A percentile compares a stretch with the other conserved stretches of the same genome.
Evolutionary conservation across 768 basidiomycete genomes (phyloP).

Genomic region (Mycena indigotica): DNA sequence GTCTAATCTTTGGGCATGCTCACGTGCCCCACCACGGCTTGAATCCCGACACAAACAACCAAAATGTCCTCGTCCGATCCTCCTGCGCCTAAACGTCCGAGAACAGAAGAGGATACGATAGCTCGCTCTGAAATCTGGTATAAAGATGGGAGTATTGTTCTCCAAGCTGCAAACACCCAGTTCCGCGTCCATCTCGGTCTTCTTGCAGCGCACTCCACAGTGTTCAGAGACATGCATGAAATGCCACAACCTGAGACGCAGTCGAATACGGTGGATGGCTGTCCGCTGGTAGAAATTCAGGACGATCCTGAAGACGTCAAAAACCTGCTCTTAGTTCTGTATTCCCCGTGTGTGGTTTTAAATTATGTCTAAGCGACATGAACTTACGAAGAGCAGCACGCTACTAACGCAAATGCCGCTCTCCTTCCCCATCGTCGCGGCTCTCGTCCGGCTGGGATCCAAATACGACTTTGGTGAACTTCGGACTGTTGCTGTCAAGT

Average conservation of each 20-base stretch:
- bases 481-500: not conserved
- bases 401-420: not conserved
- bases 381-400: not conserved
- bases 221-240: not conserved
- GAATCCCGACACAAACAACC: too few species aligned
- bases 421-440: not conserved
- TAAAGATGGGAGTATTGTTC: too few species aligned
- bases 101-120: too few species aligned
- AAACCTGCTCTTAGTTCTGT: not conserved
- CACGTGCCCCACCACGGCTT: too few species aligned
- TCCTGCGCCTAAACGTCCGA: not conserved
- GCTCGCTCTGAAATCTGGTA: not conserved
- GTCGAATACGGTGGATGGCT: not conserved
- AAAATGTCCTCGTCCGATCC: not conserved
- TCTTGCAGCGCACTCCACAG: not conserved
- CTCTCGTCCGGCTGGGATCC: constrained; percentile 2
- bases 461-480: too few species aligned
- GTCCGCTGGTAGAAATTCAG: not conserved
- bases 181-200: not conserved
- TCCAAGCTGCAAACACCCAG: not conserved
- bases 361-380: too few species aligned
- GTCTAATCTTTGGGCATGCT: too few species aligned
- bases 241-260: not conserved
- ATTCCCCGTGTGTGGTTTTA: not conserved
- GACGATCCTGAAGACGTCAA: too few species aligned